Percentiles rank a stretch among this genome's conserved stretches.
Evolutionary conservation across 1,284 basidiomycete species (phyloP).

Genomic region (Termitomyces sp.): DNA sequence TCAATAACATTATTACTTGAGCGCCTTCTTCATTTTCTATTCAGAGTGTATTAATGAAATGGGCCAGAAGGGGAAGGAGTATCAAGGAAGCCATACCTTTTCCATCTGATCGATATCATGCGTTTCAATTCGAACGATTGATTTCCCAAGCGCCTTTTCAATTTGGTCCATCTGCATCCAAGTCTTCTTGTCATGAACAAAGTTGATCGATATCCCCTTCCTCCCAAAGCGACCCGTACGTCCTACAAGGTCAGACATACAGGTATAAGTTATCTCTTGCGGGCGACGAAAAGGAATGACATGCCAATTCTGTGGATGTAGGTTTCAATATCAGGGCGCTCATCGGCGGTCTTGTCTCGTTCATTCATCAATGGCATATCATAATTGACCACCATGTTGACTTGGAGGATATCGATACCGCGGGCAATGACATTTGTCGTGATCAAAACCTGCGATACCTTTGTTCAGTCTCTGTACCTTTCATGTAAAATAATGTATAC

Average conservation of each 20-base stretch:
- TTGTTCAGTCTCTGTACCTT: background rate
- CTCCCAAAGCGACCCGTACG: conserved; percentile 94
- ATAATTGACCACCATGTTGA: conserved; percentile 99
- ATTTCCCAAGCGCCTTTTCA: conserved; percentile 68
- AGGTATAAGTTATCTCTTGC: background rate
- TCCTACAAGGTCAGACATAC: conserved; percentile 40
- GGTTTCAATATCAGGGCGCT: conserved; percentile 87
- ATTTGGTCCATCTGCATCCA: conserved; percentile 85
- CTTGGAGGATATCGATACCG: conserved; percentile 98
- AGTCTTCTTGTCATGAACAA: conserved; percentile 84
- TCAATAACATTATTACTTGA: conserved; percentile 45
- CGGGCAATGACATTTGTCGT: conserved; percentile 99
- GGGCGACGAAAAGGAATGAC: background rate
- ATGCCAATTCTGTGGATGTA: conserved; percentile 97
- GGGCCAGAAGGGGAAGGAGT: background rate
- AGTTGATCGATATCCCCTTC: conserved; percentile 95
- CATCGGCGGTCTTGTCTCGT: conserved; percentile 45
- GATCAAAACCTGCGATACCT: conserved; percentile 58
- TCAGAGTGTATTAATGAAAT: background rate
- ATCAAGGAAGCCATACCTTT: conserved; percentile 43
- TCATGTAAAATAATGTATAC: background rate
- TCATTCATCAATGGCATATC: conserved; percentile 88
- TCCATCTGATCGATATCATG: conserved; percentile 88
- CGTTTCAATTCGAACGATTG: conserved; percentile 80
- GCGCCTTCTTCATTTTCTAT: conserved; percentile 72